Conservation (phyloP, 164 flowering plant genomes). For the Stephania yunnanensis region DNA sequence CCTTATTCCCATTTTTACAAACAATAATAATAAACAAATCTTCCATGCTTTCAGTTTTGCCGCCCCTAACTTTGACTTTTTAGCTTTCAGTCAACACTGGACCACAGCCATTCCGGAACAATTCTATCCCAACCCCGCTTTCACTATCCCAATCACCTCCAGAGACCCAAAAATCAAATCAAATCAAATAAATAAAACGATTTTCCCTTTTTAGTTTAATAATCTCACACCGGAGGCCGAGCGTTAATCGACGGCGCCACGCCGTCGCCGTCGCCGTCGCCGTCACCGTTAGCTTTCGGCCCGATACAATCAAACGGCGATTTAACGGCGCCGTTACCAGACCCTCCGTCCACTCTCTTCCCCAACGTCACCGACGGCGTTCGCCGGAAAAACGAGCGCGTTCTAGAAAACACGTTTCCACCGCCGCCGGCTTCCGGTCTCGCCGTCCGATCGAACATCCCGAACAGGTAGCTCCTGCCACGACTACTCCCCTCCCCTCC, state of each 20-base stretch:
- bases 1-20: neutral
- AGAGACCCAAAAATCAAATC: neutral
- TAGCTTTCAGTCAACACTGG: neutral
- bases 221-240: conserved; percentile 9
- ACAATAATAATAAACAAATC: too few species aligned
- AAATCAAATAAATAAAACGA: neutral
- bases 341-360: neutral
- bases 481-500: conserved; percentile 21
- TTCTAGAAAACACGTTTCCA: conserved; percentile 21
- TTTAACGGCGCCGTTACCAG: conserved; percentile 14
- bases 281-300: conserved; percentile 4
- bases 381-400: conserved; percentile 33
- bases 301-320: conserved; percentile 16
- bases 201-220: too few species aligned
- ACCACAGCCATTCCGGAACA: neutral
- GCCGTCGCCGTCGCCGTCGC: neutral
- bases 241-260: neutral
- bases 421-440: conserved; percentile 27
- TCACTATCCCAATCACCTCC: neutral
- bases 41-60: neutral
- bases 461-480: conserved; percentile 21
- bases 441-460: conserved; percentile 23
- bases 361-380: conserved; percentile 26
- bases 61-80: neutral
- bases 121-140: neutral